Evolutionary conservation across 2,329 filamentous ascomycete genomes (phyloP).

Genomic region (Talaromyces sp.): DNA sequence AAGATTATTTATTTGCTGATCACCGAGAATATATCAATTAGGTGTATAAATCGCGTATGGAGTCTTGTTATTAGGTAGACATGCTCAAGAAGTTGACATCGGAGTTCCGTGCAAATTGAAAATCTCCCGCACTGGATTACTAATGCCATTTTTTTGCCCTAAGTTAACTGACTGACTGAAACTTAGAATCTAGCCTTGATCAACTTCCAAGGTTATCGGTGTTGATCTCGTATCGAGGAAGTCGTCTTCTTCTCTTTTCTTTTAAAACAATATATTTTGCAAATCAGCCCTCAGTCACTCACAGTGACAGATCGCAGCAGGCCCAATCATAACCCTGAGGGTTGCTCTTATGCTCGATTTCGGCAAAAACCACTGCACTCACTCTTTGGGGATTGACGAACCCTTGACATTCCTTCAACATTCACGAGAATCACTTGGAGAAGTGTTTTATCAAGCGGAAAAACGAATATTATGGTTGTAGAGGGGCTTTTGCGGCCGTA

Average conservation of each 20-base stretch:
- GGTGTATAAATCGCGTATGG: neutral
- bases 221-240: neutral
- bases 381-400: no score
- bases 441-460: neutral
- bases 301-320: neutral
- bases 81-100: neutral
- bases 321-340: neutral
- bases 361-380: neutral
- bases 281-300: neutral
- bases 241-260: neutral
- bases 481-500: neutral
- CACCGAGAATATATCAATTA: neutral
- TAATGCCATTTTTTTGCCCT: neutral
- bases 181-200: neutral
- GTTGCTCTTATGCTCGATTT: neutral
- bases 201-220: neutral
- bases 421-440: neutral
- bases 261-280: neutral
- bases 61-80: neutral
- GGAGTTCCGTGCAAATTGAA: constrained; percentile 5
- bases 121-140: neutral
- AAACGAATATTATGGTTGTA: neutral
- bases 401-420: no score
- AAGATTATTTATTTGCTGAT: no score
- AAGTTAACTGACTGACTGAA: no score